Evolutionary conservation across 768 basidiomycete genomes (phyloP).

Genomic region (Cystofilobasidium bisporidii): DNA sequence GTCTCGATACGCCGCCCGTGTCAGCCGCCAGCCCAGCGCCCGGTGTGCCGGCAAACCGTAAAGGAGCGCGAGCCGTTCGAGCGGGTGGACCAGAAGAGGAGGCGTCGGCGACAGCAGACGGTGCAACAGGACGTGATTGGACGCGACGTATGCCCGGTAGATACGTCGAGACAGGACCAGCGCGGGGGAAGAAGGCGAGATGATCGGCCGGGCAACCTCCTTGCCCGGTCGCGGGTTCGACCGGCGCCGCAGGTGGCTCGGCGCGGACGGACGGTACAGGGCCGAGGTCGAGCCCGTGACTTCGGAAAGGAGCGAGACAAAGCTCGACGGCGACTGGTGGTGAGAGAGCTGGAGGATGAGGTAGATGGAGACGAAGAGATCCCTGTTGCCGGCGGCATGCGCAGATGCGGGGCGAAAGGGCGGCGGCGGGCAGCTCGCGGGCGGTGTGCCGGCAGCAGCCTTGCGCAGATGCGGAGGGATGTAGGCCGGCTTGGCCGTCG

Average conservation of each 20-base stretch:
- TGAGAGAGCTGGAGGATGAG: slow-evolving; percentile 20
- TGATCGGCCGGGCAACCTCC: not conserved
- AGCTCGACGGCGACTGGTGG: slow-evolving; percentile 8
- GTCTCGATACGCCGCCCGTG: slow-evolving; percentile 3
- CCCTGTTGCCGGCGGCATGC: not conserved
- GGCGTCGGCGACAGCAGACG: not conserved
- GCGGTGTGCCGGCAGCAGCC: not conserved
- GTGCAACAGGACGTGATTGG: not conserved
- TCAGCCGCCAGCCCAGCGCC: not conserved
- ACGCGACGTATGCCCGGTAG: not conserved
- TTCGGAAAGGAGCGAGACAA: not conserved
- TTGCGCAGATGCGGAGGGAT: not conserved
- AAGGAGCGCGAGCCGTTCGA: slow-evolving; percentile 9
- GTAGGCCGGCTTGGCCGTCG: not conserved
- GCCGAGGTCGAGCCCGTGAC: not conserved
- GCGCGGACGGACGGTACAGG: not conserved
- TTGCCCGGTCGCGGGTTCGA: not conserved
- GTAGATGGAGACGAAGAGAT: slow-evolving; percentile 7
- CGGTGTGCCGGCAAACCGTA: not conserved
- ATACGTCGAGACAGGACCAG: not conserved
- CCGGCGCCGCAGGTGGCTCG: not conserved
- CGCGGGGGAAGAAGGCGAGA: not conserved
- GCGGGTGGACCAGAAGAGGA: not conserved
- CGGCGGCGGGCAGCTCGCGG: not conserved
- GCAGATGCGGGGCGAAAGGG: too few species aligned